A percentile compares a stretch with the other conserved stretches of the same genome.
These are phyloP conservation scores for Microbotryum lychnidis-dioicae DNA, from an alignment of 1,284 basidiomycete genomes.

Conservation along the genomic window DNA sequence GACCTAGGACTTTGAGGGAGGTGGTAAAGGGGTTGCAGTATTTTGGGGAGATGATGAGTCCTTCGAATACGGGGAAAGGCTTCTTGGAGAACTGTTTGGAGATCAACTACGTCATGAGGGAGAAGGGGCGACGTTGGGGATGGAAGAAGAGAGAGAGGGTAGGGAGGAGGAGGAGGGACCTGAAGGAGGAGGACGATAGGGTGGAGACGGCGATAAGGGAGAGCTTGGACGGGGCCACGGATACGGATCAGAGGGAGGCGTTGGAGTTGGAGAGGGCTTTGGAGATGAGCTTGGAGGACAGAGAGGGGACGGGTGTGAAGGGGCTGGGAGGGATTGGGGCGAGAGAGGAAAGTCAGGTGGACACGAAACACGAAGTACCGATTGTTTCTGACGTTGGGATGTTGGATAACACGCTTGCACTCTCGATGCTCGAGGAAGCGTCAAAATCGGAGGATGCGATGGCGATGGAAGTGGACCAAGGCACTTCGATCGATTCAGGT, in stretches of 20 bases:
- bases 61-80: neutral
- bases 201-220: constrained; percentile 11
- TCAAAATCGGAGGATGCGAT: neutral
- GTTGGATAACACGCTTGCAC: neutral
- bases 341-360: neutral
- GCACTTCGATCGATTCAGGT: no score
- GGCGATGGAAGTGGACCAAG: no score
- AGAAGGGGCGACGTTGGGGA: neutral
- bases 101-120: constrained; percentile 18
- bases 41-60: constrained; percentile 2
- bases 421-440: neutral
- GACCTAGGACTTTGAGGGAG: constrained; percentile 1
- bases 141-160: neutral
- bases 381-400: constrained; percentile 14
- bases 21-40: constrained; percentile 7
- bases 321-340: neutral
- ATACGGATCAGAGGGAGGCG: neutral
- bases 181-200: constrained; percentile 7
- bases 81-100: constrained; percentile 13
- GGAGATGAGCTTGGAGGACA: neutral
- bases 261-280: neutral
- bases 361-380: constrained; percentile 3
- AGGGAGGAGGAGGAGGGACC: neutral
- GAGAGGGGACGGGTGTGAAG: neutral
- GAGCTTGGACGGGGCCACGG: constrained; percentile 6